A percentile compares a stretch with the other conserved stretches of the same genome.
These are phyloP conservation scores for Melastoma malabathricum DNA, from an alignment of 345 rosid species.

Conservation along the genomic window DNA sequence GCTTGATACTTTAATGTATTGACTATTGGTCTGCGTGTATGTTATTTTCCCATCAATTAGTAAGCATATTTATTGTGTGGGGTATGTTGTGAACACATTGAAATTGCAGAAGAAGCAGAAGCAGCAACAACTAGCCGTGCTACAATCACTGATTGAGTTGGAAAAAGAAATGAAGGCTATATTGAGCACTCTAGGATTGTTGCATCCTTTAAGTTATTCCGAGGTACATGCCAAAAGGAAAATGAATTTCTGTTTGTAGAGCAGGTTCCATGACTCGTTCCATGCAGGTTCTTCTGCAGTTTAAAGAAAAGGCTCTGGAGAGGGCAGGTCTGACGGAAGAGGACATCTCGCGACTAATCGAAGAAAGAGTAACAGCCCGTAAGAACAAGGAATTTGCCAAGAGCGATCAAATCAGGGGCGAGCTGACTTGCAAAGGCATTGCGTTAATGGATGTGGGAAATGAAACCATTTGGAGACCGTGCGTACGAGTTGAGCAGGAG, in stretches of 20 bases:
- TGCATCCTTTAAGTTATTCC: constrained; percentile 29
- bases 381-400: constrained; percentile 50
- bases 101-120: constrained; percentile 64
- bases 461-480: constrained; percentile 78
- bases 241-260: neutral
- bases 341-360: constrained; percentile 31
- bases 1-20: neutral
- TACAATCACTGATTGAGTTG: constrained; percentile 45
- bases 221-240: constrained; percentile 23
- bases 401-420: constrained; percentile 64
- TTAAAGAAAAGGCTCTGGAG: constrained; percentile 50
- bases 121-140: constrained; percentile 36
- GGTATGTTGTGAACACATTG: constrained; percentile 2
- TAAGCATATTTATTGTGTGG: neutral
- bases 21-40: too few relatives aligned
- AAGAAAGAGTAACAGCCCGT: constrained; percentile 48
- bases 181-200: constrained; percentile 51
- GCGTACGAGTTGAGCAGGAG: constrained; percentile 28
- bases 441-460: constrained; percentile 75
- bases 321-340: constrained; percentile 52
- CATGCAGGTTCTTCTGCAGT: constrained; percentile 40
- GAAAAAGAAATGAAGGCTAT: constrained; percentile 48
- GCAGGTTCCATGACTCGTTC: too few relatives aligned
- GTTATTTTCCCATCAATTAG: too few relatives aligned
- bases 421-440: constrained; percentile 50